Base-by-base conservation (phyloP, 192 early-diverging fungal species). In the Pilobolus umbonatus region DNA sequence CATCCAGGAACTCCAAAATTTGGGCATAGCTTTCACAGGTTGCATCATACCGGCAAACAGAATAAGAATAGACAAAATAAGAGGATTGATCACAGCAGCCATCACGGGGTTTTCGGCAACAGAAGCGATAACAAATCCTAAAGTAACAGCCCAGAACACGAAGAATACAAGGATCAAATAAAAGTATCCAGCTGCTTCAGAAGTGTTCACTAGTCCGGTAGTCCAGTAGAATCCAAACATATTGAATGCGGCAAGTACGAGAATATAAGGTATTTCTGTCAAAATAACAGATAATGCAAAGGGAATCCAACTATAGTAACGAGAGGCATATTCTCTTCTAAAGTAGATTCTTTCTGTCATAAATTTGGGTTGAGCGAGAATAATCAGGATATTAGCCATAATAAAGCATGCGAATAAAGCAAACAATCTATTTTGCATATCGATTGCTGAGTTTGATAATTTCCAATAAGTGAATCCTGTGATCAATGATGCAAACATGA, bases 201-300 rank as follows among this genome's bases (percentile, higher is more conserved):
- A 60, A 6, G 64, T 61, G 9, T 46, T 60, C 30, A 75, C 73
- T 26, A 92, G 73, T 0, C 85, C 87, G 19, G 81, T 74, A 17
- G 82, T 77, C 83, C 84, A 92, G 74, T 92, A 92, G 40, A 86
- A 88, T 40, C 78, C 68, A n/a, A 82, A 56, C 69, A 89, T 88
- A 64, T 83, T 87, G 42, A 77, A 30, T 0, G 88, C 85, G 36
- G 78, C 71, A 24, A 79, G 65, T n/a, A 88, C 39, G 10, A 87
- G 42, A 0, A 83, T 76, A 44, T 86, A 92, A 1, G 90, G 90
- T 22, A 85, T 72, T 50, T 92, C 87, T 26, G 83, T 78, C 8
- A 86, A 43, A 30, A 86, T 65, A 50, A 85, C 82, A 5, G 84
- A 75, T 6, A 77, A 38, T 22, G 77, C 76, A 65, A 85, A 90